These are phyloP conservation scores for Eremochloa ophiuroides DNA, from an alignment of 176 grass and related monocot genomes.

Conservation along the genomic window DNA sequence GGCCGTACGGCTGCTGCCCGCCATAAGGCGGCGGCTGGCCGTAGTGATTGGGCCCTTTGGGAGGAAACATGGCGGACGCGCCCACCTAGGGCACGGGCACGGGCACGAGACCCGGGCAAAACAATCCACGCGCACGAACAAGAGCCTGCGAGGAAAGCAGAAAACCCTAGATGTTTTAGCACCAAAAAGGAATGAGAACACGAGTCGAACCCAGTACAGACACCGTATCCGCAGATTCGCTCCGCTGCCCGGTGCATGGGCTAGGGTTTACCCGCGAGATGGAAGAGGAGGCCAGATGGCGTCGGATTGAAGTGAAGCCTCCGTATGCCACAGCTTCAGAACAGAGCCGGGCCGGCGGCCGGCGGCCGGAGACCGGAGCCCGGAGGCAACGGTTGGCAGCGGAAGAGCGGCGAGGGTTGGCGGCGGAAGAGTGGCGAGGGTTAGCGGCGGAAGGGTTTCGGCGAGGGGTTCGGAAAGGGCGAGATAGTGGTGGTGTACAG, in stretches of 20 bases:
- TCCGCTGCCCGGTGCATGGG: not conserved
- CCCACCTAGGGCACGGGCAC: conserved; percentile 1
- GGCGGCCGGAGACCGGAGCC: no score
- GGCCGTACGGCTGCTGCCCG: conserved; percentile 59
- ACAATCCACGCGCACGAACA: not conserved
- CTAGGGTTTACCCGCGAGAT: conserved; percentile 39
- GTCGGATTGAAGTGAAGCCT: not conserved
- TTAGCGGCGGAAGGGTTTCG: not conserved
- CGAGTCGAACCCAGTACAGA: not conserved
- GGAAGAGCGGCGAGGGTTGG: not conserved
- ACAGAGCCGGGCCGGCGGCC: not conserved
- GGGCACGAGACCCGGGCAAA: conserved; percentile 3
- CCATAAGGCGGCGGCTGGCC: conserved; percentile 56
- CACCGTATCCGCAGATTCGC: conserved; percentile 7
- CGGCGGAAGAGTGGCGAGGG: conserved; percentile 1
- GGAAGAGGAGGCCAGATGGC: not conserved
- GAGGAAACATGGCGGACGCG: conserved; percentile 61
- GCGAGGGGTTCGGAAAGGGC: conserved; percentile 7
- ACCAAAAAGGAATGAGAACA: not conserved
- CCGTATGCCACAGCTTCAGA: not conserved
- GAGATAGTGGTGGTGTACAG: not conserved
- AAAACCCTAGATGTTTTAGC: conserved; percentile 18
- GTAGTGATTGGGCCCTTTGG: conserved; percentile 68
- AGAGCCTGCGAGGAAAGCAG: not conserved
- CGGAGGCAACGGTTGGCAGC: not conserved